These are phyloP conservation scores for Tritrichomonas foetus DNA, from an alignment of 208 protist species.

Conservation along the genomic window DNA sequence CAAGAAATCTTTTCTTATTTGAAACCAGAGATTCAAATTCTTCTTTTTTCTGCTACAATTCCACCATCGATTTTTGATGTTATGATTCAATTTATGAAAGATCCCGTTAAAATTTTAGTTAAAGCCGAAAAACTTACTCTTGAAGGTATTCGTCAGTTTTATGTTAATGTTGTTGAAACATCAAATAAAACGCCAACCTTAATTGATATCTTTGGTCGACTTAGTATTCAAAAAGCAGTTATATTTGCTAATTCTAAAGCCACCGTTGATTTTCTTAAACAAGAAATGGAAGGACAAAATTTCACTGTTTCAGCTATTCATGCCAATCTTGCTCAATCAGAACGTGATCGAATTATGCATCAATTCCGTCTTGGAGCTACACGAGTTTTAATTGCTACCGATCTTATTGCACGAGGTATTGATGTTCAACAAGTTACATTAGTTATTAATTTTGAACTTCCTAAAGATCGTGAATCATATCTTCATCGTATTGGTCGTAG, in stretches of 20 bases:
- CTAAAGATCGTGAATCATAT: constrained; percentile 97
- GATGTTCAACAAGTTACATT: constrained; percentile 99
- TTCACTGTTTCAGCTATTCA: constrained; percentile 89
- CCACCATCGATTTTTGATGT: constrained; percentile 94
- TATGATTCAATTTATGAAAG: constrained; percentile 95
- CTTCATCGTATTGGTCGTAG: constrained; percentile 96
- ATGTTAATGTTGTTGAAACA: constrained; percentile 89
- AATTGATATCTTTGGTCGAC: constrained; percentile 93
- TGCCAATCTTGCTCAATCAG: constrained; percentile 91
- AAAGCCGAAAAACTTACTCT: constrained; percentile 81
- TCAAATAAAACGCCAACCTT: constrained; percentile 98
- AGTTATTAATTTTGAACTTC: constrained; percentile 99
- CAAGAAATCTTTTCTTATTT: constrained; percentile 61
- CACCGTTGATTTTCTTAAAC: constrained; percentile 96
- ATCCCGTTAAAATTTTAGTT: constrained; percentile 95
- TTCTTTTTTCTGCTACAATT: constrained; percentile 95
- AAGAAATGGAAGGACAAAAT: constrained; percentile 82
- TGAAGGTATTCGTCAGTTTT: constrained; percentile 88
- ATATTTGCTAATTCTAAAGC: constrained; percentile 97
- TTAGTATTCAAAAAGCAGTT: constrained; percentile 94
- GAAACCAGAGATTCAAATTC: constrained; percentile 63
- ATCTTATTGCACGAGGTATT: constrained; percentile 97
- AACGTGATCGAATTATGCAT: constrained; percentile 91
- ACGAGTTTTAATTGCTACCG: constrained; percentile 97
- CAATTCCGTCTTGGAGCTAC: constrained; percentile 87